These are phyloP conservation scores for Penicillium expansum DNA, from an alignment of 2,329 filamentous ascomycete species.

Conservation along the genomic window DNA sequence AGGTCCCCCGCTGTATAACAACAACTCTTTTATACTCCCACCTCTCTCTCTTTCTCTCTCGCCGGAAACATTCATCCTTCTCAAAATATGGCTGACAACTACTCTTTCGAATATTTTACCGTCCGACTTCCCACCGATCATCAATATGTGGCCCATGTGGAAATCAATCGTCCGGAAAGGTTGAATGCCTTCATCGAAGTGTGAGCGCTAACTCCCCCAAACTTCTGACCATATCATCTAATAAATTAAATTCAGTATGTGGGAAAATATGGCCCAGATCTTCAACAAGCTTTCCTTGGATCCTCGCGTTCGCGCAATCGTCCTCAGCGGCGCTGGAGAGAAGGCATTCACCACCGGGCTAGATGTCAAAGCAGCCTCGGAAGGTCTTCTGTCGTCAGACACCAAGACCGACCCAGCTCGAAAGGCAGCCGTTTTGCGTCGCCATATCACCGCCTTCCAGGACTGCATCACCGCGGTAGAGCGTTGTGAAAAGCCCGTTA, in stretches of 20 bases:
- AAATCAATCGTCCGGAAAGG: conserved; percentile 84
- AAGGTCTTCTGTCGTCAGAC: conserved; percentile 48
- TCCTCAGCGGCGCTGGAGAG: conserved; percentile 78
- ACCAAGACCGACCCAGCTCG: conserved; percentile 59
- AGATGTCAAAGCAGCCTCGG: conserved; percentile 70
- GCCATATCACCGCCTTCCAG: conserved; percentile 77
- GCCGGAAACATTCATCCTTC: background rate
- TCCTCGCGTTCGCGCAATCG: conserved; percentile 68
- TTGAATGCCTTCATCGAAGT: conserved; percentile 80
- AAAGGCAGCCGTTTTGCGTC: conserved; percentile 59
- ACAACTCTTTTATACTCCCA: conserved; percentile 1
- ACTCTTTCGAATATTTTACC: conserved; percentile 60
- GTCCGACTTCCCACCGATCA: conserved; percentile 61
- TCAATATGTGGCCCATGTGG: conserved; percentile 78
- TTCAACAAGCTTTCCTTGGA: conserved; percentile 72
- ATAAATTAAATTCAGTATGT: conserved; percentile 58
- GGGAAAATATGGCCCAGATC: conserved; percentile 72
- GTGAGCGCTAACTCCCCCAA: conserved; percentile 38
- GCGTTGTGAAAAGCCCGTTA: conserved; percentile 86
- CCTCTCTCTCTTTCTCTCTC: background rate
- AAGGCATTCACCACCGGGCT: conserved; percentile 83
- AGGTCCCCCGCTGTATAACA: background rate
- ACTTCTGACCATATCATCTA: background rate
- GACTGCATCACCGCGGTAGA: conserved; percentile 72
- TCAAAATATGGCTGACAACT: conserved; percentile 24